These are phyloP conservation scores for Collariella sp. DNA, from an alignment of 495 filamentous ascomycete genomes.

Conservation along the genomic window DNA sequence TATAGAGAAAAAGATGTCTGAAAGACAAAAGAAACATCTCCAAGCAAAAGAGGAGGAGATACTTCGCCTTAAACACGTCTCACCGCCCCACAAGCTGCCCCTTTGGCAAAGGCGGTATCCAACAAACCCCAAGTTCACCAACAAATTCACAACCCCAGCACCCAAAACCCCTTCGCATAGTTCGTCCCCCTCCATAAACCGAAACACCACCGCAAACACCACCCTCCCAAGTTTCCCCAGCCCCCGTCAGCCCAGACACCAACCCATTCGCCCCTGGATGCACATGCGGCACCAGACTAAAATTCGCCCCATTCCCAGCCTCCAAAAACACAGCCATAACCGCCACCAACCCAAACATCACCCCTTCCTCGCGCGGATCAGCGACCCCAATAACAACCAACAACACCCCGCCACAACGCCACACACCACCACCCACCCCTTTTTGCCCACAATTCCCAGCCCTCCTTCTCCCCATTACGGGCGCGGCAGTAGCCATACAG, in stretches of 20 bases:
- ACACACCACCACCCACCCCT: constrained; percentile 55
- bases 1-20: too few species aligned
- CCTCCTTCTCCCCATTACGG: constrained; percentile 11
- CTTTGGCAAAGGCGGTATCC: constrained; percentile 64
- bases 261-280: constrained; percentile 61
- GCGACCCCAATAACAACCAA: constrained; percentile 60
- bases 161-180: constrained; percentile 66
- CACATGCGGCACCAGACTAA: constrained; percentile 76
- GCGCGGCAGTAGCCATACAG: constrained; percentile 51
- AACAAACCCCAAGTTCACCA: constrained; percentile 54
- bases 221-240: constrained; percentile 75
- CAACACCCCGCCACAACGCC: constrained; percentile 56
- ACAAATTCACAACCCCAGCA: constrained; percentile 66
- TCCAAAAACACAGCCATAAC: constrained; percentile 73
- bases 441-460: constrained; percentile 59
- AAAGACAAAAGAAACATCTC: background rate
- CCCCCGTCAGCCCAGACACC: constrained; percentile 69
- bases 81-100: constrained; percentile 22
- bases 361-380: constrained; percentile 48
- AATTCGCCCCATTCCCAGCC: constrained; percentile 77
- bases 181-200: constrained; percentile 54
- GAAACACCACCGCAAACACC: constrained; percentile 77
- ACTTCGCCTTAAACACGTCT: background rate
- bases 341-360: constrained; percentile 73
- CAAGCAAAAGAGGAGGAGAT: background rate